Conservation (phyloP, 2,329 filamentous ascomycete species). For the Trichoderma asperellum region DNA sequence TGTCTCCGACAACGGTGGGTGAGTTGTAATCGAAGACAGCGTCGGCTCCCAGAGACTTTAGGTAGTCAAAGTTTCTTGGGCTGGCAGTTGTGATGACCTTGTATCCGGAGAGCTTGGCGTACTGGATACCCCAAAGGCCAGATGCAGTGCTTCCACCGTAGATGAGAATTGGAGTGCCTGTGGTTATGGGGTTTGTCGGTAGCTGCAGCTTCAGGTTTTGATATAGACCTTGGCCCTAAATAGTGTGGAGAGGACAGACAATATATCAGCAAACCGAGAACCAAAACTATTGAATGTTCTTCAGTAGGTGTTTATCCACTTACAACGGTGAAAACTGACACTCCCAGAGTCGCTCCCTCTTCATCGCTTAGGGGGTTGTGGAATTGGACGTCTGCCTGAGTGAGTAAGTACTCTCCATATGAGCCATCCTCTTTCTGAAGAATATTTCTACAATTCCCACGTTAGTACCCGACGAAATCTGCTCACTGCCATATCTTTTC, state of each 20-base stretch:
- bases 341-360: slow-evolving; percentile 50
- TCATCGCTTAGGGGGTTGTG: slow-evolving; percentile 53
- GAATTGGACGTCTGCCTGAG: slow-evolving; percentile 47
- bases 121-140: slow-evolving; percentile 55
- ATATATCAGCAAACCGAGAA: not conserved
- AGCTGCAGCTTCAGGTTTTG: slow-evolving; percentile 50
- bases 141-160: slow-evolving; percentile 59
- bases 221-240: slow-evolving; percentile 46
- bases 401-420: slow-evolving; percentile 47
- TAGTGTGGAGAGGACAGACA: not conserved
- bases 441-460: not conserved
- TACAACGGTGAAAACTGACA: slow-evolving; percentile 47
- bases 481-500: not conserved
- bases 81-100: slow-evolving; percentile 47
- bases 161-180: slow-evolving; percentile 47
- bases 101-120: slow-evolving; percentile 47
- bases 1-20: slow-evolving; percentile 33
- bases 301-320: not conserved
- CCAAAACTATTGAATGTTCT: not conserved
- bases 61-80: slow-evolving; percentile 43
- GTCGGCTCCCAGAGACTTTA: slow-evolving; percentile 50
- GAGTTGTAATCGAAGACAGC: slow-evolving; percentile 51
- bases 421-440: slow-evolving; percentile 47
- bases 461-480: not conserved
- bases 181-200: slow-evolving; percentile 47